Percentiles rank a stretch among this genome's conserved stretches.
Evolutionary conservation across 495 filamentous ascomycete genomes (phyloP).

Genomic region (Penicillium robsamsonii): DNA sequence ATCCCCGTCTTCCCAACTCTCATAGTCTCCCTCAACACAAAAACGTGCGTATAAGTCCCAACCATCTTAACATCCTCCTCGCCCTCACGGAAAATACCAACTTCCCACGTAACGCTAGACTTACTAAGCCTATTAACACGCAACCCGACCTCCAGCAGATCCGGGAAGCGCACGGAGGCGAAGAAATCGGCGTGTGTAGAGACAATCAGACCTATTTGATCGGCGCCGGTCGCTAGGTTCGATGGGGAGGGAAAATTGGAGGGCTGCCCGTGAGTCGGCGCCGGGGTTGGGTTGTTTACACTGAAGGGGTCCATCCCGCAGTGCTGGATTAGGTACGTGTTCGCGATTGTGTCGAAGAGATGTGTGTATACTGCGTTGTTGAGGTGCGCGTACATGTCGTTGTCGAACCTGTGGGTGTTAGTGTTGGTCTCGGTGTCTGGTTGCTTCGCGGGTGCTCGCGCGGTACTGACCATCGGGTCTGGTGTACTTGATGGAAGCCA

Average conservation of each 20-base stretch:
- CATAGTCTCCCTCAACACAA: conserved; percentile 71
- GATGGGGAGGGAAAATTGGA: conserved; percentile 9
- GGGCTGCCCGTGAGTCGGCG: conserved; percentile 3
- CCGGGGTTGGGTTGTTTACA: conserved; percentile 31
- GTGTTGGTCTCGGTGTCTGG: neutral
- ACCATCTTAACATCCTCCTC: conserved; percentile 77
- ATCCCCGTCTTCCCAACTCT: conserved; percentile 56
- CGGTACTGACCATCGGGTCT: conserved; percentile 75
- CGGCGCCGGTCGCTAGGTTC: conserved; percentile 12
- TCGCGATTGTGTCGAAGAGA: conserved; percentile 84
- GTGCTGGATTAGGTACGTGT: conserved; percentile 79
- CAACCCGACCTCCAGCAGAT: conserved; percentile 74
- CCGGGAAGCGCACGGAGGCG: conserved; percentile 77
- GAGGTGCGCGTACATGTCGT: conserved; percentile 91
- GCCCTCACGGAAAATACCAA: conserved; percentile 79
- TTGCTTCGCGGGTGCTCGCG: neutral
- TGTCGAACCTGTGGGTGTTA: conserved; percentile 66
- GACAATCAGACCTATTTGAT: conserved; percentile 60
- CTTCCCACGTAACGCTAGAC: conserved; percentile 89
- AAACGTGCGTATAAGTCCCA: conserved; percentile 86
- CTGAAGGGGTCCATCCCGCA: conserved; percentile 71
- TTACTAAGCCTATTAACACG: conserved; percentile 80
- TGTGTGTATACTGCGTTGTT: conserved; percentile 84
- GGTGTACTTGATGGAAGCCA: conserved; percentile 73
- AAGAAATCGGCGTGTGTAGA: conserved; percentile 84